Percentiles rank a stretch among this genome's conserved stretches.
Conservation (phyloP, 1,284 basidiomycete genomes). For the Rhodofomes roseus region DNA sequence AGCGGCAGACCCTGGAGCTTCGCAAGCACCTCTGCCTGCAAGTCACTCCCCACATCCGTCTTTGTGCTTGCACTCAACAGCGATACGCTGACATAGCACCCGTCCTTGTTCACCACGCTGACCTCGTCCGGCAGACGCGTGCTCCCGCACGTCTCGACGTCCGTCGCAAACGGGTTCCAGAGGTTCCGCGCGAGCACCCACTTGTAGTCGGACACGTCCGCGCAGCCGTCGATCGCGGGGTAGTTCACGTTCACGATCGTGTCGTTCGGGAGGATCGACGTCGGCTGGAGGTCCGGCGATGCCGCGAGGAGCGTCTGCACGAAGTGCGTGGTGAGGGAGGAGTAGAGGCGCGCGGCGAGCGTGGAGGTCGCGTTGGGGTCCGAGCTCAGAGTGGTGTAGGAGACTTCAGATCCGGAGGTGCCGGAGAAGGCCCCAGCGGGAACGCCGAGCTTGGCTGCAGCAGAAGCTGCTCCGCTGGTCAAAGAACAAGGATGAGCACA, state of each 20-base stretch:
- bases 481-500: neutral
- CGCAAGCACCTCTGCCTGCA: slow-evolving; percentile 37
- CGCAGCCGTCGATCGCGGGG: slow-evolving; percentile 38
- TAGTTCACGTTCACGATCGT: slow-evolving; percentile 52
- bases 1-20: slow-evolving; percentile 23
- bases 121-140: slow-evolving; percentile 38
- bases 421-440: slow-evolving; percentile 52
- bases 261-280: slow-evolving; percentile 34
- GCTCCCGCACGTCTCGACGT: slow-evolving; percentile 41
- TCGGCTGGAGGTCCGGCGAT: slow-evolving; percentile 14
- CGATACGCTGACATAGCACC: slow-evolving; percentile 45
- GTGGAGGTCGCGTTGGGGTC: slow-evolving; percentile 32
- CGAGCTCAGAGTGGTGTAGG: slow-evolving; percentile 42
- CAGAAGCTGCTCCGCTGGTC: slow-evolving; percentile 43
- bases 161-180: slow-evolving; percentile 30
- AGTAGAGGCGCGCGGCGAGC: slow-evolving; percentile 39
- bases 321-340: slow-evolving; percentile 39
- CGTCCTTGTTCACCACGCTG: slow-evolving; percentile 29
- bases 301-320: slow-evolving; percentile 33
- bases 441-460: slow-evolving; percentile 42
- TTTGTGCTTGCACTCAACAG: slow-evolving; percentile 42
- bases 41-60: slow-evolving; percentile 37
- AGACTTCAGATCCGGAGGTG: slow-evolving; percentile 34
- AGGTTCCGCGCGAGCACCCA: slow-evolving; percentile 45
- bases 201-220: slow-evolving; percentile 33